Conservation (phyloP, 2,329 filamentous ascomycete genomes). For the Trichoderma arundinaceum region DNA sequence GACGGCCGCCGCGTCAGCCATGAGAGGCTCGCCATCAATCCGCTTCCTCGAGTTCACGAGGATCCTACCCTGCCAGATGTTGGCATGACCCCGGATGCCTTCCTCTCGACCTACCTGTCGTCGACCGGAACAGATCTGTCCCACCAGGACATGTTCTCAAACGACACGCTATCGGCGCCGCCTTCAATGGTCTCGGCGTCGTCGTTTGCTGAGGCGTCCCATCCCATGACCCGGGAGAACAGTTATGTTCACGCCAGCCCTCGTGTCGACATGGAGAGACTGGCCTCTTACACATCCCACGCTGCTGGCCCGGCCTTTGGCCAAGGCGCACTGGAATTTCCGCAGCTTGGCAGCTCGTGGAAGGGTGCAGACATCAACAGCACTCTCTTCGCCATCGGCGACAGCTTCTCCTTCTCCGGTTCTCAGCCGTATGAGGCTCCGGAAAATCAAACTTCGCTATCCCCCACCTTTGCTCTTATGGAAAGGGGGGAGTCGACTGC, state of each 20-base stretch:
- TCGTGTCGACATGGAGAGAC: slow-evolving; percentile 46
- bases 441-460: slow-evolving; percentile 40
- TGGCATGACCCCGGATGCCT: slow-evolving; percentile 49
- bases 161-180: slow-evolving; percentile 46
- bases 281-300: slow-evolving; percentile 48
- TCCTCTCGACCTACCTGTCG: slow-evolving; percentile 44
- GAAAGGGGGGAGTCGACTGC: slow-evolving; percentile 56
- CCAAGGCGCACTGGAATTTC: slow-evolving; percentile 36
- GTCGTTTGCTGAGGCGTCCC: slow-evolving; percentile 46
- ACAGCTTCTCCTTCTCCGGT: slow-evolving; percentile 39
- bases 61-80: slow-evolving; percentile 40
- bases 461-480: slow-evolving; percentile 48
- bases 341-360: slow-evolving; percentile 31
- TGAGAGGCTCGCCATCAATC: background rate
- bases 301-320: slow-evolving; percentile 31
- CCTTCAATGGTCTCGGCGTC: slow-evolving; percentile 53
- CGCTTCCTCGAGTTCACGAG: slow-evolving; percentile 43
- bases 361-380: slow-evolving; percentile 43
- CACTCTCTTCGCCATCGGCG: slow-evolving; percentile 49
- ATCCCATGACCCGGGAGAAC: slow-evolving; percentile 52
- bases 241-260: slow-evolving; percentile 46
- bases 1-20: background rate
- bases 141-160: slow-evolving; percentile 37
- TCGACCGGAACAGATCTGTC: slow-evolving; percentile 38
- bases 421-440: slow-evolving; percentile 42